Evolutionary conservation across 1,139 yeast species (phyloP), one percentile per base, ranked within the genome.

Genomic region (Geotrichum australiense): DNA sequence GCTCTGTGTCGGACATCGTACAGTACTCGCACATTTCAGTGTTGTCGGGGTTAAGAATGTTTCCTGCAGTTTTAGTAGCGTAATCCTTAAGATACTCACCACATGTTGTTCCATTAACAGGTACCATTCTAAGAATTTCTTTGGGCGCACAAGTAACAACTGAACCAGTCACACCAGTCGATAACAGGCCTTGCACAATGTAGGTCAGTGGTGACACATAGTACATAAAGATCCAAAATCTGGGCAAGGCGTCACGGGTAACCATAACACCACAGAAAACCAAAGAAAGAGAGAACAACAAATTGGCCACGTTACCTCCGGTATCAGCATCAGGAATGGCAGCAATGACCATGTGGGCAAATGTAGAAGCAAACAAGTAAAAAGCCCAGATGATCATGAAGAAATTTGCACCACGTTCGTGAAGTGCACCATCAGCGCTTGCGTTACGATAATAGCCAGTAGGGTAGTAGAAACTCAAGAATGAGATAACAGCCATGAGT

Each of bases 201-300:
- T 80, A 82, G 1, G 86, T 78, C 61, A 74, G 74, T 19, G 91
- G 91, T 4, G 83, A 75, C 2, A 73, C 71, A 54, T 78, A 73
- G 64, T 78, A 75, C 84, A 81, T 78, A 66, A 82, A 85, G 47
- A 54, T 68, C 70, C 70, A 81, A 64, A 82, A 80, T 1, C 78
- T 77, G 58, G 77, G 78, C 63, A 82, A 62, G 12, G 64, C 65
- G 10, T 63, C 57, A 22, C 79, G 74, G 25, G 79, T 70, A 11
- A 76, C 82, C 61, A 85, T 65, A 33, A 82, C 93, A 73, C 94
- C 94, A 66, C 91, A 80, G 75, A 85, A 84, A 45, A 76, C 73
- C 61, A 83, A 66, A 49, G 80, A 70, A 71, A 82, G 63, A 12
- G 86, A 73, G 62, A 80, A 81, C 54, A 79, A 56, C 60, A 82